These are phyloP conservation scores for Eucalyptus microcorys DNA, from an alignment of 345 rosid species.

Conservation along the genomic window DNA sequence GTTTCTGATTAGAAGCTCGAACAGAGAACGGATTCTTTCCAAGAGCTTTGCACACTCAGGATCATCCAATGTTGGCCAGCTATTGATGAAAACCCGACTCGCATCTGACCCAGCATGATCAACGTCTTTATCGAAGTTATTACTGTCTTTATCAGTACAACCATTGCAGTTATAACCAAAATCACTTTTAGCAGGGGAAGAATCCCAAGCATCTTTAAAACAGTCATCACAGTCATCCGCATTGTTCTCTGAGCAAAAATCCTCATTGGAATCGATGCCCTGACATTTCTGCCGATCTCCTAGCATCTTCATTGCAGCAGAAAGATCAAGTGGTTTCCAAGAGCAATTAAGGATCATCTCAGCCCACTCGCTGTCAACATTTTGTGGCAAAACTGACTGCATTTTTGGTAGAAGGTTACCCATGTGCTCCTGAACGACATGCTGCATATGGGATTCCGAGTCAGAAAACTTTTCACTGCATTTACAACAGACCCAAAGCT, in stretches of 20 bases:
- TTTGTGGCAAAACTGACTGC: constrained; percentile 72
- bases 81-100: constrained; percentile 18
- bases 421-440: constrained; percentile 71
- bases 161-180: constrained; percentile 25
- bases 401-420: constrained; percentile 56
- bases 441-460: constrained; percentile 67
- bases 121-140: constrained; percentile 12
- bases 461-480: constrained; percentile 54
- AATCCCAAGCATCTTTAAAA: constrained; percentile 80
- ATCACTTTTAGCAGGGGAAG: constrained; percentile 54
- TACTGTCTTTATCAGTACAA: constrained; percentile 3
- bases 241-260: constrained; percentile 18
- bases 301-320: constrained; percentile 49
- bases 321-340: constrained; percentile 87
- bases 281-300: constrained; percentile 26
- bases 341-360: constrained; percentile 60
- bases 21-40: constrained; percentile 47
- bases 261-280: constrained; percentile 21
- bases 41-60: constrained; percentile 73
- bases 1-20: constrained; percentile 63
- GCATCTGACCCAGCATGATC: constrained; percentile 29
- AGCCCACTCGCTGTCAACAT: constrained; percentile 50
- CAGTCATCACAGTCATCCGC: constrained; percentile 28
- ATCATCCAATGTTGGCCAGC: constrained; percentile 72
- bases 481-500: constrained; percentile 68